phyloP scores from a whole-genome alignment of 176 grass and related monocot genomes.

The Thalia dealbata region DNA sequence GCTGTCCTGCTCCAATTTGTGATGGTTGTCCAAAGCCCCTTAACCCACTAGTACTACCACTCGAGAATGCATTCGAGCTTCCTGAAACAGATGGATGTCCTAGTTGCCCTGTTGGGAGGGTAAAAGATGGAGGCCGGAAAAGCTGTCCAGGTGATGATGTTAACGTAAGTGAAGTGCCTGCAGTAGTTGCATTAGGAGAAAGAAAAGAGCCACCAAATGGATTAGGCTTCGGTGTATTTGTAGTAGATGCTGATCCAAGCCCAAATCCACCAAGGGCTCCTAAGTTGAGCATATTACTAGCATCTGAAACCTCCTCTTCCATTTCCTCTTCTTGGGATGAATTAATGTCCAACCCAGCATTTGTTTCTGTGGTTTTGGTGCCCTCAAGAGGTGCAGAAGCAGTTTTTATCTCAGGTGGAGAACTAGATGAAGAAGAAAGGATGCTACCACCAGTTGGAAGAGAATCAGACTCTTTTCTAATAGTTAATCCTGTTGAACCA shows the following conservation, averaged over 20 bases:
- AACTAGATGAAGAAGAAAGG: background rate
- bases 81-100: slow-evolving; percentile 44
- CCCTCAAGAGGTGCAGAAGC: slow-evolving; percentile 16
- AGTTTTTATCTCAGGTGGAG: slow-evolving; percentile 17
- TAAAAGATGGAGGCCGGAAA: slow-evolving; percentile 73
- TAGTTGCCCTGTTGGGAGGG: slow-evolving; percentile 64
- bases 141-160: slow-evolving; percentile 53
- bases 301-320: slow-evolving; percentile 77
- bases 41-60: slow-evolving; percentile 47
- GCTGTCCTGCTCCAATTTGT: slow-evolving; percentile 36
- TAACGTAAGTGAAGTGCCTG: slow-evolving; percentile 35
- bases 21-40: slow-evolving; percentile 68
- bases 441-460: slow-evolving; percentile 22
- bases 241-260: slow-evolving; percentile 48
- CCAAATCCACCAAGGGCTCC: slow-evolving; percentile 74
- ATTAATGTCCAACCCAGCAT: slow-evolving; percentile 25
- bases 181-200: slow-evolving; percentile 37
- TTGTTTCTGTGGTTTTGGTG: slow-evolving; percentile 32
- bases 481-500: slow-evolving; percentile 18
- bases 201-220: slow-evolving; percentile 69
- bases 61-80: slow-evolving; percentile 53
- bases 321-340: slow-evolving; percentile 83
- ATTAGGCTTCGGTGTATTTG: slow-evolving; percentile 59
- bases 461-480: slow-evolving; percentile 32
- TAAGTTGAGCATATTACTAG: slow-evolving; percentile 44